Conservation (phyloP, 495 filamentous ascomycete genomes). For the Penicillium canariense region DNA sequence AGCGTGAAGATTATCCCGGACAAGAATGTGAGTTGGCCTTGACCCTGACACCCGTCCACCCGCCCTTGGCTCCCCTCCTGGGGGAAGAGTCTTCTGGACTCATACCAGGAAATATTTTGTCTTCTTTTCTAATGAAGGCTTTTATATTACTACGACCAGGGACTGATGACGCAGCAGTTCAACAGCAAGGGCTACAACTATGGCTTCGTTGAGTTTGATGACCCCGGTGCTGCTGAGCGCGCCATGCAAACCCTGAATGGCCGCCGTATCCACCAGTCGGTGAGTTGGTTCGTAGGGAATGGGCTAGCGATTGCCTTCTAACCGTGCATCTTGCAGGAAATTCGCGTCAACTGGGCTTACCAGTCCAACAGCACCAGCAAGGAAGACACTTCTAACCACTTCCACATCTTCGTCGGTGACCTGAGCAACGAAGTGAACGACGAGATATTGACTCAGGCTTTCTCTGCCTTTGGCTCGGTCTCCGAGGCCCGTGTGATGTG, state of each 20-base stretch:
- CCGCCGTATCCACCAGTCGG: conserved; percentile 89
- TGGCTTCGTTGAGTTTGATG: conserved; percentile 98
- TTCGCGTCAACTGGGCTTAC: conserved; percentile 99
- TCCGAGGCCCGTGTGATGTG: conserved; percentile 99
- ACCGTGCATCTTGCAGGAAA: conserved; percentile 64
- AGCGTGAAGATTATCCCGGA: conserved; percentile 99
- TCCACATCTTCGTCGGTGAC: conserved; percentile 99
- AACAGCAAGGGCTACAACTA: conserved; percentile 98
- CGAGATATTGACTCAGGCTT: conserved; percentile 90
- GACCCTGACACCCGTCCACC: not conserved
- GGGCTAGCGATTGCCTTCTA: not conserved
- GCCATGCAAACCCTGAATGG: conserved; percentile 98
- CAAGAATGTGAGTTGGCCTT: conserved; percentile 74
- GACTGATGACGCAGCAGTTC: conserved; percentile 41
- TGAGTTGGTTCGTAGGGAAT: conserved; percentile 27
- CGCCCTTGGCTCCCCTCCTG: too few relatives aligned
- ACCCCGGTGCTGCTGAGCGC: conserved; percentile 91
- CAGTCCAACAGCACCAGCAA: conserved; percentile 94
- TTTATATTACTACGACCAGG: not conserved
- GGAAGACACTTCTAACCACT: conserved; percentile 97
- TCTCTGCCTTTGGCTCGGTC: conserved; percentile 92
- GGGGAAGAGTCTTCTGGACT: too few relatives aligned
- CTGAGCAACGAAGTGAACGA: conserved; percentile 99
- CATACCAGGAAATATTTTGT: not conserved
- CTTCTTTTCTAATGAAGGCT: conserved; percentile 1